Conservation (phyloP, 441 rosid species). For the Syzygium malaccense region DNA sequence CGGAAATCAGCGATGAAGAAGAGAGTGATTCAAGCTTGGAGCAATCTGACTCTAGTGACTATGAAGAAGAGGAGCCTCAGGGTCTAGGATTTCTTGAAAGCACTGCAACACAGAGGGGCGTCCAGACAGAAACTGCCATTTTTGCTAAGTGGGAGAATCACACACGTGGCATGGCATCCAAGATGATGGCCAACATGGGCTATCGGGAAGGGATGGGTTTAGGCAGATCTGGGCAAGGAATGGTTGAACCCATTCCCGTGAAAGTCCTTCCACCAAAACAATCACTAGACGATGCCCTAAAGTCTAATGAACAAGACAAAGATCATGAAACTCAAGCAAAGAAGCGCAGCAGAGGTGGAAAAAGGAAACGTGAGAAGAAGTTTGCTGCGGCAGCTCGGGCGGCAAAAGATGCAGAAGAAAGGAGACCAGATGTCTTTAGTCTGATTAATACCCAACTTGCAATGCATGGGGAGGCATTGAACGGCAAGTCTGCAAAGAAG, state of each 20-base stretch:
- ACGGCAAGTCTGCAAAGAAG: conserved; percentile 31
- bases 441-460: conserved; percentile 74
- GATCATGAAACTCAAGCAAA: conserved; percentile 32
- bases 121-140: conserved; percentile 68
- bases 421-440: conserved; percentile 71
- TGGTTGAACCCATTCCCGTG: conserved; percentile 66
- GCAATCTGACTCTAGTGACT: conserved; percentile 50
- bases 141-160: conserved; percentile 98
- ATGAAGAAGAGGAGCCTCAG: conserved; percentile 44
- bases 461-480: conserved; percentile 27
- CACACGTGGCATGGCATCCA: conserved; percentile 91
- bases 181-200: conserved; percentile 98
- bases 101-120: conserved; percentile 47
- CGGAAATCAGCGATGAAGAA: conserved; percentile 52
- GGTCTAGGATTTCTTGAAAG: conserved; percentile 71
- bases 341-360: conserved; percentile 86
- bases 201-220: conserved; percentile 94
- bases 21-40: conserved; percentile 51
- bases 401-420: conserved; percentile 48
- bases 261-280: conserved; percentile 80
- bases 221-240: conserved; percentile 86
- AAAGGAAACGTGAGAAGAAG: conserved; percentile 78
- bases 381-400: conserved; percentile 63
- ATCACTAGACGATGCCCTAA: conserved; percentile 72
- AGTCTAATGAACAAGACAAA: conserved; percentile 38